Base-by-base conservation (phyloP, 305 asterid genomes). In the Lippia alba region DNA sequence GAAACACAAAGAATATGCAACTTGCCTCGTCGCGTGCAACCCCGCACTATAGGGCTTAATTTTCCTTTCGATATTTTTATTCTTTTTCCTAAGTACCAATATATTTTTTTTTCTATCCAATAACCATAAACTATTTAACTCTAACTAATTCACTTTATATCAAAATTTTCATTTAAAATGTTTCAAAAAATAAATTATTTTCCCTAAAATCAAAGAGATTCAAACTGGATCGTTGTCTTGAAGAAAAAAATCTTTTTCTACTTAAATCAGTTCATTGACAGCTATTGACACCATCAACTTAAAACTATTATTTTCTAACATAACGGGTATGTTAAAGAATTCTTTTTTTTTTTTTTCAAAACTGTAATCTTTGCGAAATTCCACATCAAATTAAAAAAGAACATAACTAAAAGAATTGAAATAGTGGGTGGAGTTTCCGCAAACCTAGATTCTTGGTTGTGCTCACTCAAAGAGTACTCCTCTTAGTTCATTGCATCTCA, bases 381-480 rank as follows among this genome's bases (percentile, higher is more conserved):
- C 41, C 41, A 36, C 9, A 36, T 36, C 41, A 36, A 36, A 36
- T 36, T 36, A 4, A 36, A 36, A 36, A 4, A 1, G 5, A 36
- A 36, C 12, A 5, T 10, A 11, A 0, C 34, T 34, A 18, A 36
- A 36, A 36, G 41, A n/a, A 50, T 15, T 32, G 51, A 20, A 70
- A 57, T 41, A 30, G 70, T 60, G 64, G 68, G 73, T 70, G 80
- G 69, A 69, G 76, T 76, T 70, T 50, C 66, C 72, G 85, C 81
- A 74, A 74, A 57, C 79, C 69, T 64, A 34, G 80, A 77, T 73
- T 5, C 41, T 36, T 5, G 5, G 1, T 8, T 4, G 6, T 36
- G 85, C 79, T 81, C 85, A 81, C 71, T 70, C 86, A 78, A 83
- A 82, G 87, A 77, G 79, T 69, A 77, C 79, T 69, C 59, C 56